Evolutionary conservation across 345 rosid species (phyloP), one percentile per base, ranked within the genome.

Genomic region (Gossypium stocksii): DNA sequence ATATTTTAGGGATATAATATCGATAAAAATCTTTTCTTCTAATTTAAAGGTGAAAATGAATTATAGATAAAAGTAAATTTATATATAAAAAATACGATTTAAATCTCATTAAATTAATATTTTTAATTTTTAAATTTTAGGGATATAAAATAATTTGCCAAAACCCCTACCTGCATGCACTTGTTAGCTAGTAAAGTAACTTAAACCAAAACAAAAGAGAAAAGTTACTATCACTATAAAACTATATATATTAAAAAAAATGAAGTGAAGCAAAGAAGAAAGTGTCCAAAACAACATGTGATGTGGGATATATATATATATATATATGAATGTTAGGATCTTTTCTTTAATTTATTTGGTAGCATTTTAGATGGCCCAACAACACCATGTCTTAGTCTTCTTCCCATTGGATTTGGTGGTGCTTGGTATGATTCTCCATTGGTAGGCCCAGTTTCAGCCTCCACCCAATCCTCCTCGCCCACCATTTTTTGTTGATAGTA

Each of bases 401-500:
- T 59, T 14, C 44, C 49, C 14, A 2, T 65, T 2, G 41, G 41
- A 34, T 34, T 34, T 34, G 41, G 41, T 34, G 53, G 71, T 12
- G 41, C 76, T 15, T 19, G 68, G 49, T 71, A 52, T 54, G 65
- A 73, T 70, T 76, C 80, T 13, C 64, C 82, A 2, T 13, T 70
- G 4, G 6, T 74, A 20, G 53, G 74, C 3, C 17, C 61, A 34
- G 72, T 72, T 3, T 77, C 77, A 0, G 84, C 88, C 45, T 11
- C 81, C 25, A 19, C 76, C 78, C 83, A 80, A 73, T 70, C 38
- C 3, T 78, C 58, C 2, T 76, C 83, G 64, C 79, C 77, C 72
- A 74, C 81, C 80, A 84, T 43, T 4, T 83, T 74, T 14, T 88
- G 93, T 22, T 87, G 94, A 73, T 86, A 85, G 48, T 84, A 91